These are phyloP conservation scores for Sphaerulina vaccinii DNA, from an alignment of 2,329 filamentous ascomycete genomes.

Conservation along the genomic window DNA sequence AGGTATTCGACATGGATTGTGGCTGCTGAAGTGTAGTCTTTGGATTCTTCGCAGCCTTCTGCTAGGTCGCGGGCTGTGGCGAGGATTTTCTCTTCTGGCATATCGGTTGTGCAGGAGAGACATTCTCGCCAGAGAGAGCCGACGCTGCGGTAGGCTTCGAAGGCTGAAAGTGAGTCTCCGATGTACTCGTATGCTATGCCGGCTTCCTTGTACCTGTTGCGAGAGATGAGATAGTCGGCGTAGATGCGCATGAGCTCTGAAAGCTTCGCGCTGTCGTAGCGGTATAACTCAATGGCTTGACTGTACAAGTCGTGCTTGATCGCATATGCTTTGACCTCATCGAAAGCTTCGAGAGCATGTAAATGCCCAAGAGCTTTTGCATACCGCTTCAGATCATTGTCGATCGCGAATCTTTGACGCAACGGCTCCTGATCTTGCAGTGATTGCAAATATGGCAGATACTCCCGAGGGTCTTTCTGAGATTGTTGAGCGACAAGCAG, in stretches of 20 bases:
- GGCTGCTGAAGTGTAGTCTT: slow-evolving; percentile 78
- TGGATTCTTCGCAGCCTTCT: slow-evolving; percentile 76
- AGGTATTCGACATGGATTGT: slow-evolving; percentile 81
- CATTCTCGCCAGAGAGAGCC: slow-evolving; percentile 91
- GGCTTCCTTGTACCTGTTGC: slow-evolving; percentile 79
- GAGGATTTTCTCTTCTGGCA: slow-evolving; percentile 59
- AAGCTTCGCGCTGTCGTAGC: slow-evolving; percentile 71
- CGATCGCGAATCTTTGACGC: slow-evolving; percentile 77
- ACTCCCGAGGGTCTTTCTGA: slow-evolving; percentile 92
- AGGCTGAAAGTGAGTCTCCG: slow-evolving; percentile 69
- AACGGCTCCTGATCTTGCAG: slow-evolving; percentile 71
- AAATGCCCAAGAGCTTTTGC: slow-evolving; percentile 77
- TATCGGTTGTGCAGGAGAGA: slow-evolving; percentile 70
- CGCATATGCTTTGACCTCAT: slow-evolving; percentile 75
- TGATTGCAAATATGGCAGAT: slow-evolving; percentile 88
- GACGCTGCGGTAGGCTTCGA: slow-evolving; percentile 71
- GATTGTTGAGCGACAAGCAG: slow-evolving; percentile 92
- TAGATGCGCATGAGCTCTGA: slow-evolving; percentile 72
- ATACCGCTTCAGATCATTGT: slow-evolving; percentile 77
- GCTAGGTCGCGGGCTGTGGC: slow-evolving; percentile 73
- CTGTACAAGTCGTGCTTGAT: slow-evolving; percentile 78
- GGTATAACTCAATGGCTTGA: slow-evolving; percentile 74
- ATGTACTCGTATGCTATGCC: slow-evolving; percentile 88
- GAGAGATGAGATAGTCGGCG: slow-evolving; percentile 71
- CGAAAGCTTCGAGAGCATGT: slow-evolving; percentile 69